A percentile compares a stretch with the other conserved stretches of the same genome.
Conservation (phyloP, 768 basidiomycete species). For the Tricholoma furcatifolium region DNA sequence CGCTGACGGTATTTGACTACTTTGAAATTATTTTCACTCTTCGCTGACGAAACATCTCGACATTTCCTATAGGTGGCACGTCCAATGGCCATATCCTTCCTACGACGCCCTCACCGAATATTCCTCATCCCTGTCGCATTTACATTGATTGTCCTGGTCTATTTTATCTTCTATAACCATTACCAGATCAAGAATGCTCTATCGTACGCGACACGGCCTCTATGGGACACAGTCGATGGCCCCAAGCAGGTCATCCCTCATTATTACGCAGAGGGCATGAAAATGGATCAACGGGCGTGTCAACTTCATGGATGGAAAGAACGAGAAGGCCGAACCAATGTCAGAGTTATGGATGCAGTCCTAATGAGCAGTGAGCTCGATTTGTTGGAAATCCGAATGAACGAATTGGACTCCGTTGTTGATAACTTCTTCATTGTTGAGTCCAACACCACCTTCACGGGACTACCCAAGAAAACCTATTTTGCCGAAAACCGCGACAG, state of each 20-base stretch:
- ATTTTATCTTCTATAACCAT: slow-evolving; percentile 37
- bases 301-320: slow-evolving; percentile 52
- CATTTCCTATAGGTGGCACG: too few relatives aligned
- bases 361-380: slow-evolving; percentile 66
- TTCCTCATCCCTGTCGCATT: slow-evolving; percentile 33
- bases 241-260: slow-evolving; percentile 51
- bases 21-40: slow-evolving; percentile 20
- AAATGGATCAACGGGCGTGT: slow-evolving; percentile 43
- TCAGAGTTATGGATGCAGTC: slow-evolving; percentile 56
- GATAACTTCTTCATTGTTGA: slow-evolving; percentile 63
- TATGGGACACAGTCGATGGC: slow-evolving; percentile 56
- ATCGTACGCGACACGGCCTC: slow-evolving; percentile 55
- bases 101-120: slow-evolving; percentile 28
- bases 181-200: slow-evolving; percentile 51
- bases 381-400: slow-evolving; percentile 59
- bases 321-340: slow-evolving; percentile 28
- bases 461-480: slow-evolving; percentile 50
- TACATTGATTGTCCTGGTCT: slow-evolving; percentile 29
- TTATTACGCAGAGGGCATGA: slow-evolving; percentile 54
- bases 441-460: slow-evolving; percentile 62
- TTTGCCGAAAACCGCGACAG: slow-evolving; percentile 45
- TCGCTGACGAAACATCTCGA: not conserved
- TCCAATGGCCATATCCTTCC: slow-evolving; percentile 19
- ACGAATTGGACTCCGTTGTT: slow-evolving; percentile 57
- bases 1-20: not conserved